Evolutionary conservation across 2,329 filamentous ascomycete species (phyloP).

Genomic region (Aspergillus niger): DNA sequence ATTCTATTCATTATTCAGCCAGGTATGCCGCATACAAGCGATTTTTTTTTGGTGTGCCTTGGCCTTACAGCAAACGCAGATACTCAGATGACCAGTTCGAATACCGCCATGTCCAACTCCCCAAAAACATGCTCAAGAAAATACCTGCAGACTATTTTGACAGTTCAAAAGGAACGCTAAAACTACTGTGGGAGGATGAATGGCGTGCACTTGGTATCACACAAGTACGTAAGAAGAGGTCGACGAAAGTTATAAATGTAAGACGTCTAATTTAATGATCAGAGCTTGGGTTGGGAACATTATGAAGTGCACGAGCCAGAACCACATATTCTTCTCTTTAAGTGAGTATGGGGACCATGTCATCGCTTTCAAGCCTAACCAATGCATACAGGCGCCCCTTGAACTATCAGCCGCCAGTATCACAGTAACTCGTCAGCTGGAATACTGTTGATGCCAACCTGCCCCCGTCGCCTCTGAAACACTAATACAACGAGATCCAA

Average conservation of each 20-base stretch:
- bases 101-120: conserved; percentile 96
- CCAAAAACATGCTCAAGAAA: conserved; percentile 96
- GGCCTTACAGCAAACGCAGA: conserved; percentile 58
- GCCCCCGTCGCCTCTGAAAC: neutral
- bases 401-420: conserved; percentile 73
- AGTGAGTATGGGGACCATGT: conserved; percentile 62
- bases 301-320: conserved; percentile 99
- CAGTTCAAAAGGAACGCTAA: conserved; percentile 83
- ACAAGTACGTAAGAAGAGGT: conserved; percentile 64
- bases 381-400: conserved; percentile 67
- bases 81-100: conserved; percentile 93
- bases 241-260: neutral
- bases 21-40: conserved; percentile 58
- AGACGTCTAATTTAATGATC: conserved; percentile 17
- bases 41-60: neutral
- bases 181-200: conserved; percentile 96
- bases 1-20: conserved; percentile 92
- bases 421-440: conserved; percentile 31
- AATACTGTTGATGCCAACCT: conserved; percentile 3
- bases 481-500: conserved; percentile 1
- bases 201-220: conserved; percentile 97
- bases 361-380: conserved; percentile 28
- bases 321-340: conserved; percentile 97
- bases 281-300: conserved; percentile 99
- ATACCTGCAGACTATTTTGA: conserved; percentile 97